Base-by-base conservation (phyloP, 1,284 basidiomycete species). In the Leccinum fuscescens region DNA sequence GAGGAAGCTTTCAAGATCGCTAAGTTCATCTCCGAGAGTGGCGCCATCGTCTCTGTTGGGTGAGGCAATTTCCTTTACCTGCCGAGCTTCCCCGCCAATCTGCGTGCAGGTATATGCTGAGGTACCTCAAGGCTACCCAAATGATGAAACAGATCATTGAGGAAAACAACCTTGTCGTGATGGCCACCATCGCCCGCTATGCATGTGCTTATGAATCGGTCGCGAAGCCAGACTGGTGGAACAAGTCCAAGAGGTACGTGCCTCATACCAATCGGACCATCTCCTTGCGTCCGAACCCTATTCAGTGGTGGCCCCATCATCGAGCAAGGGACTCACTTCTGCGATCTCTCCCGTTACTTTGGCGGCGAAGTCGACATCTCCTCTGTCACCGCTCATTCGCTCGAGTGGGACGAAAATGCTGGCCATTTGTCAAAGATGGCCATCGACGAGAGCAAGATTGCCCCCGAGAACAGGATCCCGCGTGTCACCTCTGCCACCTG, bases 71-170 rank as follows among this genome's bases (percentile, higher is more conserved):
- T 58, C 60, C 49, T 57, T 55, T 56, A 46, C 24, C 31, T 56
- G 50, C 50, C 55, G 48, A 37, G 20, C 9, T 27, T 27, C 55
- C 33, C 33, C 17, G 55, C 33, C 61, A 39, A 73, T 48, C 54
- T 56, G 22, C 27, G 51, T 33, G 39, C 52, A 91, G 89, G 62
- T 92, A 92, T 71, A 96, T 96, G 93, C 80, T 97, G 59, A 88
- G 94, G 62, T 97, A 97, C 79, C 82, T 96, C 69, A 92, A 90
- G 76, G 95, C 93, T 55, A 94, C 97, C 20, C 96, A 98, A 78
- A 92, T 91, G 85, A 98, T 99, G 94, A 98, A 98, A 79, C 85
- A 90, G 64, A 96, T 98, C 74, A 92, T 98, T 72, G 83, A 94
- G 70, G 94, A 96, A 64, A 97, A 98, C 76, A 86, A 95, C 72